phyloP scores from a whole-genome alignment of 139 green algal species.

The Diplosphaera chodatii region DNA sequence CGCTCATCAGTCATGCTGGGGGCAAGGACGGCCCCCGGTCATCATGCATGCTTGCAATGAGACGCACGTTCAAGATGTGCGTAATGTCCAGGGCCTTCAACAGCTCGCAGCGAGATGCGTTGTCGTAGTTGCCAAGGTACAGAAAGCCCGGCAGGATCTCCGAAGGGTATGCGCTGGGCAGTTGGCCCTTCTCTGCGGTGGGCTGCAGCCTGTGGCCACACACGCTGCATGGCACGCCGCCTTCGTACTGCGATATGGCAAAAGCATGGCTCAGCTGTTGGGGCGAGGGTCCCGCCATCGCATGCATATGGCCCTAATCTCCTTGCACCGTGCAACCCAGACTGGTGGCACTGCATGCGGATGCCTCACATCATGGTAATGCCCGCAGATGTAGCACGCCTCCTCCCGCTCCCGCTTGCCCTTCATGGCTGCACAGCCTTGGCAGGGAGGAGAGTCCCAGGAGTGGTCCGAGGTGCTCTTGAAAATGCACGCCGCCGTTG shows the following conservation, averaged over 20 bases:
- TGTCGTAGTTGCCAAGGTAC: conserved; percentile 87
- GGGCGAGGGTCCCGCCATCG: no score
- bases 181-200: neutral
- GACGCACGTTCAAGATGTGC: conserved; percentile 80
- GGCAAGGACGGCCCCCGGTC: no score
- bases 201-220: conserved; percentile 71
- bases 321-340: no score
- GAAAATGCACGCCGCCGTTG: no score
- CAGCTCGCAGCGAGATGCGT: conserved; percentile 75
- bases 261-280: no score
- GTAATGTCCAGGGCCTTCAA: conserved; percentile 75
- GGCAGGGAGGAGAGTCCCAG: no score
- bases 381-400: conserved; percentile 73
- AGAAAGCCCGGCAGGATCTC: conserved; percentile 75
- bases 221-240: conserved; percentile 67
- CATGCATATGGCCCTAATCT: neutral
- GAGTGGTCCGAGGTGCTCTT: no score
- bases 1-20: no score
- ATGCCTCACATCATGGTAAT: conserved; percentile 80
- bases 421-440: conserved; percentile 8
- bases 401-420: conserved; percentile 76
- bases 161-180: conserved; percentile 48
- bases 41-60: no score
- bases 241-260: conserved; percentile 52
- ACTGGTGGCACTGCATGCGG: no score